Conservation (phyloP, 2,329 filamentous ascomycete species). For the Reticulascus tulasneorum region DNA sequence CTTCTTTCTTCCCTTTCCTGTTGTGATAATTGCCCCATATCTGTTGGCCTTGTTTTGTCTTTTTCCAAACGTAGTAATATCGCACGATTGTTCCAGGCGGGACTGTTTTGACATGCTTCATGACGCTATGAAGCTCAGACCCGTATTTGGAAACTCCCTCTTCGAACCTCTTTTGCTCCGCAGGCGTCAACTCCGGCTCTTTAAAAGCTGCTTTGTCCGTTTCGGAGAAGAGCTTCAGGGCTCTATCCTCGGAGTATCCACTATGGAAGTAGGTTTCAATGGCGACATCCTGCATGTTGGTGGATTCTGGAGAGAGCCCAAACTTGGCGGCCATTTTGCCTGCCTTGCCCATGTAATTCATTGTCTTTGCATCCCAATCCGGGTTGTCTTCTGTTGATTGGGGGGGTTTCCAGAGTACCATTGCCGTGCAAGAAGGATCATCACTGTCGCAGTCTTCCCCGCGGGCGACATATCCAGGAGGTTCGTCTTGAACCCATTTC, state of each 20-base stretch:
- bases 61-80: constrained; percentile 98
- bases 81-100: constrained; percentile 78
- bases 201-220: constrained; percentile 71
- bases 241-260: constrained; percentile 66
- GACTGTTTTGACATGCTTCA: constrained; percentile 79
- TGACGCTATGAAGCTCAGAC: constrained; percentile 81
- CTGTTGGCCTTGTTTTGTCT: constrained; percentile 76
- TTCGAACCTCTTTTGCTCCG: constrained; percentile 86
- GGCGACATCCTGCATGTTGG: constrained; percentile 84
- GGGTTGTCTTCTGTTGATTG: constrained; percentile 52
- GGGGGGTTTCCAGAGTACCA: constrained; percentile 75
- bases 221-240: constrained; percentile 65
- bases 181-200: constrained; percentile 73
- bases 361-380: constrained; percentile 53
- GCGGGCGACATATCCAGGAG: constrained; percentile 76
- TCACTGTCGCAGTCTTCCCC: constrained; percentile 73
- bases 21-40: constrained; percentile 89
- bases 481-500: constrained; percentile 92
- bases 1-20: constrained; percentile 86
- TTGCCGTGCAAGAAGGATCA: constrained; percentile 71
- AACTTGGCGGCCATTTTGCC: constrained; percentile 61
- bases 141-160: constrained; percentile 87
- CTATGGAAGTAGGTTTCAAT: constrained; percentile 68
- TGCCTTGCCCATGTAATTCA: constrained; percentile 72
- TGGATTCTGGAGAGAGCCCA: constrained; percentile 70